Conservation (phyloP, 306 rosid species). For the Cucumis sativus region Cucumber_9930_V3 NC_026660.2:7255001-7255500, state of each 20-base stretch:
- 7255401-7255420: background rate
- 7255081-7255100: background rate
- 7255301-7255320: background rate
- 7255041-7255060: too few species aligned
- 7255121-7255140: too few species aligned
- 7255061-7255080: too few species aligned
- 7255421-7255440: background rate
- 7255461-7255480: background rate
- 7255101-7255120: too few species aligned
- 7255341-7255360: background rate
- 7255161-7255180: background rate
- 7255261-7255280: too few species aligned
- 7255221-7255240: background rate
- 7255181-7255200: too few species aligned
- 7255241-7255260: too few species aligned
- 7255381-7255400: background rate
- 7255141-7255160: too few species aligned
- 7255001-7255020: too few species aligned
- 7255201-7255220: too few species aligned
- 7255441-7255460: background rate
- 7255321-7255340: background rate
- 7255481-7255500: background rate
- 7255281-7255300: too few species aligned
- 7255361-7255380: background rate
- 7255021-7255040: too few species aligned